phyloP scores from a whole-genome alignment of 2,329 filamentous ascomycete genomes.

The Cladosporium sp. region DNA sequence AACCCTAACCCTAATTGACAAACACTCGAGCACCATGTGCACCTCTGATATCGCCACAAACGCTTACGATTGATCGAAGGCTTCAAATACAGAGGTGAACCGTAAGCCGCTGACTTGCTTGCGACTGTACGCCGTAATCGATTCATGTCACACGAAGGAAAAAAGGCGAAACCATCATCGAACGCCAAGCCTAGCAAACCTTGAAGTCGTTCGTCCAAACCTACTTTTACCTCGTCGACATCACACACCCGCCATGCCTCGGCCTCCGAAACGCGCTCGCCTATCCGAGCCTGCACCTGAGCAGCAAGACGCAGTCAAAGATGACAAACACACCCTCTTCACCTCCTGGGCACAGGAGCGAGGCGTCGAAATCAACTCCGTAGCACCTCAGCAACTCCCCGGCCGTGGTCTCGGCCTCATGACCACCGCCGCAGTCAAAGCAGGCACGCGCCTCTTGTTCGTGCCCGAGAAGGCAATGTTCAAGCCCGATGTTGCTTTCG shows the following conservation, averaged over 20 bases:
- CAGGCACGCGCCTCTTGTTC: constrained; percentile 61
- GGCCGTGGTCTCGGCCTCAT: constrained; percentile 78
- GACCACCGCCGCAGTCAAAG: constrained; percentile 64
- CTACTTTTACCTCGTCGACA: not conserved
- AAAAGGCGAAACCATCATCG: not conserved
- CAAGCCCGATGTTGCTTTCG: constrained; percentile 57
- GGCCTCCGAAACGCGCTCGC: constrained; percentile 13
- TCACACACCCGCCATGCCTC: not conserved
- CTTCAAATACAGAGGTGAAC: no score
- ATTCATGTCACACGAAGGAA: not conserved
- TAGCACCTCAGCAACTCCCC: constrained; percentile 66
- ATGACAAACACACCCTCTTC: constrained; percentile 53
- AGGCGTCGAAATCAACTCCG: constrained; percentile 67
- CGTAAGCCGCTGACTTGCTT: no score
- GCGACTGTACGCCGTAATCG: no score
- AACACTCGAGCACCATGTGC: no score
- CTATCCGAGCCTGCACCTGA: not conserved
- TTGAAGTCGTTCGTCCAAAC: not conserved
- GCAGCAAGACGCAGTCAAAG: not conserved
- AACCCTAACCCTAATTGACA: not conserved
- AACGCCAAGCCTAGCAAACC: not conserved
- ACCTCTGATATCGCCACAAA: no score
- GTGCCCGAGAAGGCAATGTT: constrained; percentile 66
- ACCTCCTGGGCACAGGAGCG: constrained; percentile 65
- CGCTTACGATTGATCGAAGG: no score